A percentile compares a stretch with the other conserved stretches of the same genome.
Conservation (phyloP, 345 rosid genomes). For the Bruguiera gymnorhiza region DNA sequence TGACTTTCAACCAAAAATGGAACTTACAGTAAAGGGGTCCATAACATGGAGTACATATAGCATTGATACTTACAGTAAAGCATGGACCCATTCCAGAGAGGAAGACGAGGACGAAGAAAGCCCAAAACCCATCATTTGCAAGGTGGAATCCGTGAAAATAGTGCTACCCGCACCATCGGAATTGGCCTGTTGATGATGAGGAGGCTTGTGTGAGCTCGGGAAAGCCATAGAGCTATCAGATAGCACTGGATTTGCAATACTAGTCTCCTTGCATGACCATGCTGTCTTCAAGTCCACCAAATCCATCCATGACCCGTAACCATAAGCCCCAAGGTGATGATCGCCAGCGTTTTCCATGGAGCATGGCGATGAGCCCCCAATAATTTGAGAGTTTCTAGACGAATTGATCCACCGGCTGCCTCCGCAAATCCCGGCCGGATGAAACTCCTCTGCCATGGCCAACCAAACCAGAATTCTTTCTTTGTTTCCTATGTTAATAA, state of each 20-base stretch:
- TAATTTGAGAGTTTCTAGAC: slow-evolving; percentile 29
- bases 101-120: slow-evolving; percentile 34
- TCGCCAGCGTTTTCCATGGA: slow-evolving; percentile 17
- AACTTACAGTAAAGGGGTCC: background rate
- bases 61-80: slow-evolving; percentile 43
- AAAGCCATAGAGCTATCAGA: slow-evolving; percentile 23
- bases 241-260: slow-evolving; percentile 1
- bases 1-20: slow-evolving; percentile 6
- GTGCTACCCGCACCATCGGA: slow-evolving; percentile 35
- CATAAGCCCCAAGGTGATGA: slow-evolving; percentile 30
- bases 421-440: slow-evolving; percentile 46
- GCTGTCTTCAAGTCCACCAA: slow-evolving; percentile 31
- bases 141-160: slow-evolving; percentile 42
- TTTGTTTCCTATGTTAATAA: background rate
- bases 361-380: slow-evolving; percentile 40
- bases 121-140: slow-evolving; percentile 43
- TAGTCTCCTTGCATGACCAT: slow-evolving; percentile 28
- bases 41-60: background rate
- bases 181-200: slow-evolving; percentile 22
- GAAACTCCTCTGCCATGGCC: slow-evolving; percentile 72
- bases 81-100: slow-evolving; percentile 43
- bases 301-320: slow-evolving; percentile 21
- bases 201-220: slow-evolving; percentile 23
- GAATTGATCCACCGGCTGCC: slow-evolving; percentile 60
- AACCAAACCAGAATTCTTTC: background rate